Evolutionary conservation across 495 filamentous ascomycete species (phyloP).

Genomic region (Penicillium desertorum): DNA sequence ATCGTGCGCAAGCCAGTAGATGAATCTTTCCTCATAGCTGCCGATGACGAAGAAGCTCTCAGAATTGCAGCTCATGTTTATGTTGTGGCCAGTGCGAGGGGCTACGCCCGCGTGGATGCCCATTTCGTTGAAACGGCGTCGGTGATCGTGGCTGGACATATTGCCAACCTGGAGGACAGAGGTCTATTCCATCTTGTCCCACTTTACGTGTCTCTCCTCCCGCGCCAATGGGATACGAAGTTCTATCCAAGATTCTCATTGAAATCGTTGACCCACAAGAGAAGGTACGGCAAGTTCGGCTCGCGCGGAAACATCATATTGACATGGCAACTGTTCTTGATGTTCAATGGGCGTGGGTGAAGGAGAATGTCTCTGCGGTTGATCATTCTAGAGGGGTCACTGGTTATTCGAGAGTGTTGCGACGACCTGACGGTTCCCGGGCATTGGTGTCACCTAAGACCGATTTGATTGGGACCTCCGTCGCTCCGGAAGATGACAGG

Average conservation of each 20-base stretch:
- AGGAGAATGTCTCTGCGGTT: constrained; percentile 29
- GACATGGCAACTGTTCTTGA: constrained; percentile 53
- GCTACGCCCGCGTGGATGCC: constrained; percentile 37
- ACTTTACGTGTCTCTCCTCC: constrained; percentile 79
- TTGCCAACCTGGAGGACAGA: constrained; percentile 68
- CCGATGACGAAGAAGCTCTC: constrained; percentile 43
- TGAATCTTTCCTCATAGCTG: constrained; percentile 39
- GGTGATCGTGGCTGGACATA: constrained; percentile 66
- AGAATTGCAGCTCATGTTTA: constrained; percentile 51
- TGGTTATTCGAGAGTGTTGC: constrained; percentile 35
- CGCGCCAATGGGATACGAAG: constrained; percentile 39
- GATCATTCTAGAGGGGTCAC: constrained; percentile 34
- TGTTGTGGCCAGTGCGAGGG: constrained; percentile 42
- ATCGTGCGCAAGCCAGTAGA: constrained; percentile 31
- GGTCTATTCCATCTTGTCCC: constrained; percentile 75
- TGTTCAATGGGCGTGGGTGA: constrained; percentile 56
- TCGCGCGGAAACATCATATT: constrained; percentile 56
- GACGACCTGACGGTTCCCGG: constrained; percentile 34
- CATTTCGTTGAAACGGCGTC: constrained; percentile 36
- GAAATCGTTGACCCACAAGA: constrained; percentile 59
- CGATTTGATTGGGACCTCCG: constrained; percentile 63
- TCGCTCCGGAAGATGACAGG: constrained; percentile 61
- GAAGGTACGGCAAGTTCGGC: constrained; percentile 45
- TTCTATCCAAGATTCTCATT: constrained; percentile 57
- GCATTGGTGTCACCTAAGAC: constrained; percentile 49